Evolutionary conservation across 352 stramenopile species (phyloP), one percentile per base, ranked within the genome.

Genomic region (Globisporangium carolinianum): DNA sequence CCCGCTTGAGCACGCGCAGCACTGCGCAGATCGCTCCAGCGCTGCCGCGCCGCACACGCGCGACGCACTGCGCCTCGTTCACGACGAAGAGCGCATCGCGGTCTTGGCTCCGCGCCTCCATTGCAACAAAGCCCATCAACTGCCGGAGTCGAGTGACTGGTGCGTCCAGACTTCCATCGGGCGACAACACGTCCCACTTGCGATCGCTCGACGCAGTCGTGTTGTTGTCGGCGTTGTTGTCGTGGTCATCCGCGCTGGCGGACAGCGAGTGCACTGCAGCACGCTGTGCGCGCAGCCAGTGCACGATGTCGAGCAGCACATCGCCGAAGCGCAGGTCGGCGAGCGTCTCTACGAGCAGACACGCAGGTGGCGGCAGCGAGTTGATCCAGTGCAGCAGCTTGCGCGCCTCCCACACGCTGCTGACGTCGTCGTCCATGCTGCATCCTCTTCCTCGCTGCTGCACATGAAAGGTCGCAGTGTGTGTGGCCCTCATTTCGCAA

Each of bases 361-460:
- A 89, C 48, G 63, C 68, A 12, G 76, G 69, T 14, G 86, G 56
- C 12, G 79, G 81, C 50, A 89, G 59, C 36, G 81, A 88, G 64
- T 91, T 91, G 52, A 91, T 53, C 79, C 79, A 91, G 53, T 91
- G 81, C 47, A 91, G 56, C 42, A 87, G 62, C 61, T 82, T 65
- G 18, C 79, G 75, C 52, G 61, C 55, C 3, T 59, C 62, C 35
- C 69, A 58, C 43, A 24, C n/a, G 11, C 9, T n/a, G 42, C 11
- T 36, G 17, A 17, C 36, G 15, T 51, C 8, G 14, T 35, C n/a
- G 4, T 37, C 6, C 37, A 51, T 51, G 35, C 11, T 41, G 15
- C 17, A 41, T 18, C 3, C 10, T 14, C 37, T 38, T 53, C 15
- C 10, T 35, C 36, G n/a, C 14, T n/a, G n/a, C 47, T 24, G 50